phyloP scores from a whole-genome alignment of 1,284 basidiomycete genomes.

The Trichosporon asahii region DNA sequence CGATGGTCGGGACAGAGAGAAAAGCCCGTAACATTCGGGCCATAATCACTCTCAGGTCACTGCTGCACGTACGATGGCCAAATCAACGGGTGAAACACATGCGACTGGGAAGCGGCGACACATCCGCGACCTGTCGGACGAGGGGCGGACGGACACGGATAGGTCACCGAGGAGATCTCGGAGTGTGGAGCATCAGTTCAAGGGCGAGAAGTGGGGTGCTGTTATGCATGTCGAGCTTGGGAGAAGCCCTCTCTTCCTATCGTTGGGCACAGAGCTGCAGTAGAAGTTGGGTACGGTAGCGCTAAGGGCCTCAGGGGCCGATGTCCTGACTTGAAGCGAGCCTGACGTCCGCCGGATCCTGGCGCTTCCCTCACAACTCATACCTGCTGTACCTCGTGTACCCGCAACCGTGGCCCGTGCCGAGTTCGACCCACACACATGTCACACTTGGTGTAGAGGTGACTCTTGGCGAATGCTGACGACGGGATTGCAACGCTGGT shows the following conservation, averaged over 20 bases:
- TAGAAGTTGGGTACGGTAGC: background rate
- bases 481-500: background rate
- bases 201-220: background rate
- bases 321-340: background rate
- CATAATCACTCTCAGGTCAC: background rate
- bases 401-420: background rate
- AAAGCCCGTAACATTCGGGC: background rate
- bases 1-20: background rate
- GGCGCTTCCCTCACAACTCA: background rate
- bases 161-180: background rate
- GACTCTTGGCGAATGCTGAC: no score
- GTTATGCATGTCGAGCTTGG: background rate
- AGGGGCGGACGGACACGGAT: background rate
- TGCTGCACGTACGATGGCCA: background rate
- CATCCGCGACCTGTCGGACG: background rate
- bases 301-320: background rate
- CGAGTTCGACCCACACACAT: background rate
- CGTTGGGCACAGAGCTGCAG: background rate
- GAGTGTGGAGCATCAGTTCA: background rate
- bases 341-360: background rate
- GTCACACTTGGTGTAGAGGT: background rate
- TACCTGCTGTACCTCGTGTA: background rate
- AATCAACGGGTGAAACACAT: background rate
- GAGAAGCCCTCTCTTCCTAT: background rate
- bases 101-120: background rate